A percentile compares a stretch with the other conserved stretches of the same genome.
phyloP scores from a whole-genome alignment of 2,329 filamentous ascomycete species.

The Sporothrix mexicana region DNA sequence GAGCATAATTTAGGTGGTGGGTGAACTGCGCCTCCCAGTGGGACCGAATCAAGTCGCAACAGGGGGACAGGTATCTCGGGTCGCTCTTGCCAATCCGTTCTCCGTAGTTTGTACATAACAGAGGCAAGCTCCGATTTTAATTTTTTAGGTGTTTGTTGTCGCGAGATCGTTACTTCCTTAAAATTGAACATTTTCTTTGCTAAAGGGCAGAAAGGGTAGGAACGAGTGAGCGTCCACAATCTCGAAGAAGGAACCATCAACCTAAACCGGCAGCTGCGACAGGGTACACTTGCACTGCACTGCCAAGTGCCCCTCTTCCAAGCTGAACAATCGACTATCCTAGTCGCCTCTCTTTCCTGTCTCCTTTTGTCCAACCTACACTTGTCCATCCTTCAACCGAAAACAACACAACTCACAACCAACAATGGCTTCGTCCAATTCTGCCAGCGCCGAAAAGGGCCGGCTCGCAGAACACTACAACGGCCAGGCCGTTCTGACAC shows the following conservation, averaged over 20 bases:
- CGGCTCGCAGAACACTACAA: constrained; percentile 32
- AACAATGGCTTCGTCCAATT: constrained; percentile 22
- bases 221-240: neutral
- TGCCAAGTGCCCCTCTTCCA: constrained; percentile 10
- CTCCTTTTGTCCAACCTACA: neutral
- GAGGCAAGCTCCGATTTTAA: neutral
- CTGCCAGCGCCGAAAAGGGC: constrained; percentile 32
- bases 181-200: neutral
- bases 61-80: constrained; percentile 5
- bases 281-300: neutral
- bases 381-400: neutral
- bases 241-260: neutral
- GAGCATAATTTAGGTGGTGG: neutral
- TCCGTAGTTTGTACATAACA: constrained; percentile 2
- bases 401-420: neutral
- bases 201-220: neutral
- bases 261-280: neutral
- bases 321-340: neutral
- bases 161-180: neutral
- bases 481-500: constrained; percentile 10
- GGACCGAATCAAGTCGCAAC: neutral
- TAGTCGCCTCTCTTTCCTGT: neutral
- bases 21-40: constrained; percentile 13
- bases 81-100: constrained; percentile 1
- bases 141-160: neutral